Conservation (phyloP, 306 rosid genomes). For the Clitoria ternatea region DNA sequence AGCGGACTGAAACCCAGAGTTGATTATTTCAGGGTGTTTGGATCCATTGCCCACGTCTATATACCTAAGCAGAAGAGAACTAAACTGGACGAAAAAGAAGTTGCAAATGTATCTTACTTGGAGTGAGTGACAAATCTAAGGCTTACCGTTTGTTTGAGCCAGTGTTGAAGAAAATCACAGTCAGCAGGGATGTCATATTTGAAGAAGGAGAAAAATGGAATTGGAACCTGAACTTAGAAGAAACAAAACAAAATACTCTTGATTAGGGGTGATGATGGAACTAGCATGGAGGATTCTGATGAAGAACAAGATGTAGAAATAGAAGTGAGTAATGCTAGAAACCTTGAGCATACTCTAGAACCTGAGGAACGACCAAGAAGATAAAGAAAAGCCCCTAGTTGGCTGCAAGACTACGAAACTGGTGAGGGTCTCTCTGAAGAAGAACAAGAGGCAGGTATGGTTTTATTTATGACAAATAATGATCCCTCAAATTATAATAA, state of each 20-base stretch:
- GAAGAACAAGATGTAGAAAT: background rate
- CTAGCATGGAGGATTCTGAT: background rate
- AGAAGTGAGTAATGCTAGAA: background rate
- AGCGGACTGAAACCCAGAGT: background rate
- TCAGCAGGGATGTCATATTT: background rate
- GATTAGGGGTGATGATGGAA: background rate
- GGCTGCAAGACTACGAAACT: background rate
- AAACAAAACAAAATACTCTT: background rate
- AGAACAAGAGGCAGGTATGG: slow-evolving; percentile 1
- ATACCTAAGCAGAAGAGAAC: background rate
- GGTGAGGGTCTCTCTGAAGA: background rate
- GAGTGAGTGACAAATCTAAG: background rate
- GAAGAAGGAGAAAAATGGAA: background rate
- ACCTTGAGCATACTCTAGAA: background rate
- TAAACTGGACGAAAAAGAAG: background rate
- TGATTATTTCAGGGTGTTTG: background rate
- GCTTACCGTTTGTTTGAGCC: background rate
- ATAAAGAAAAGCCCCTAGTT: background rate
- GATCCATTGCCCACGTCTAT: background rate
- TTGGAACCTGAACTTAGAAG: background rate
- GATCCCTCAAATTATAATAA: background rate
- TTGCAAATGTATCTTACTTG: background rate
- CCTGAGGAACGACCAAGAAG: background rate
- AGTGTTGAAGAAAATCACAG: background rate
- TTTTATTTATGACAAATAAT: no score